Evolutionary conservation across 2,329 filamentous ascomycete species (phyloP), one percentile per base, ranked within the genome.

Genomic region (Lithohypha guttulata): DNA sequence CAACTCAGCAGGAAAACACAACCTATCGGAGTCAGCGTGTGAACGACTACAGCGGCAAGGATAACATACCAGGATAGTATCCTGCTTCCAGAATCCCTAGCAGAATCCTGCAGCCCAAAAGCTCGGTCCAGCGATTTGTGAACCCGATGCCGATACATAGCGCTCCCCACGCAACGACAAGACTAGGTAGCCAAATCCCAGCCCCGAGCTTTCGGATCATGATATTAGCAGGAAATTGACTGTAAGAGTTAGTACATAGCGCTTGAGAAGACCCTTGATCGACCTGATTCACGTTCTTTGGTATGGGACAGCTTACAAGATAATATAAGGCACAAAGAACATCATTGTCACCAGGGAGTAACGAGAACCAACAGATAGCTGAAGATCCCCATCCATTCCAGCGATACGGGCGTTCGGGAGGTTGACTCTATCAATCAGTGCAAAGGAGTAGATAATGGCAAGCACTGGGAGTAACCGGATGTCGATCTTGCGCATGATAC

Each of bases 201-300:
- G 44, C 28, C n/a, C 47, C 41, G 35, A 44, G 17, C 18, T 48
- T 48, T 37, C 61, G 62, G 40, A 70, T 51, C 4, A 69, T 44
- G 6, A 69, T 47, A 46, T 69, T 69, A 43, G 61, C 60, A 3
- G 66, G 65, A 7, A 69, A 54, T 45, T 68, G 15, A 26, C 26
- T n/a, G n/a, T n/a, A n/a, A n/a, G n/a, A n/a, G n/a, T n/a, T n/a
- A n/a, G n/a, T n/a, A n/a, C n/a, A n/a, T n/a, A n/a, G n/a, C n/a
- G n/a, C n/a, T n/a, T n/a, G n/a, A n/a, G n/a, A n/a, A n/a, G n/a
- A n/a, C n/a, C n/a, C n/a, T n/a, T n/a, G n/a, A n/a, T n/a, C n/a
- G n/a, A n/a, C n/a, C n/a, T n/a, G n/a, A n/a, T n/a, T n/a, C n/a
- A n/a, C n/a, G n/a, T n/a, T n/a, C n/a, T n/a, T n/a, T n/a, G n/a